phyloP scores from a whole-genome alignment of 768 basidiomycete species.

The Lyophyllum shimeji region DNA sequence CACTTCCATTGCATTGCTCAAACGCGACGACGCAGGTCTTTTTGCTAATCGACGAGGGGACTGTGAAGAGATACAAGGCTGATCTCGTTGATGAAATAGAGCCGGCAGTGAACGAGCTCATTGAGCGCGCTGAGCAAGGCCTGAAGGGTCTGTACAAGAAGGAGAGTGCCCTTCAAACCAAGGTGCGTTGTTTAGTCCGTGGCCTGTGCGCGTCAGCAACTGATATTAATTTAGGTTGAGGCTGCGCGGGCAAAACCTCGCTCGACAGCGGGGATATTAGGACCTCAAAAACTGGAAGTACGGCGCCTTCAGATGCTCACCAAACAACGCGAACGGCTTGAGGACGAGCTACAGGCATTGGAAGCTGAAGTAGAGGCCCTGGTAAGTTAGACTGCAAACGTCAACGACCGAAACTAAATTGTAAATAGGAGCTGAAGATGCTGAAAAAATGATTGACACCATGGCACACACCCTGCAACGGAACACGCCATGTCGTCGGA shows the following conservation, averaged over 20 bases:
- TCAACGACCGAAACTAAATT: neutral
- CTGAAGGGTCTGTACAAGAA: conserved; percentile 60
- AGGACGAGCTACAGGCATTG: conserved; percentile 57
- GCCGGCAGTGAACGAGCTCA: conserved; percentile 74
- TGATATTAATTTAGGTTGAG: conserved; percentile 46
- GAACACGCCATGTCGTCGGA: neutral
- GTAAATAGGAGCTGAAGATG: conserved; percentile 18
- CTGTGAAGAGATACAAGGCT: conserved; percentile 71
- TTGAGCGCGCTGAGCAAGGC: conserved; percentile 70
- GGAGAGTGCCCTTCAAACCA: conserved; percentile 58
- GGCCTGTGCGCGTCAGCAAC: neutral
- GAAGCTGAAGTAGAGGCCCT: conserved; percentile 61
- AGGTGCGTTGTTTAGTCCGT: conserved; percentile 40
- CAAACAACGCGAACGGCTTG: conserved; percentile 67
- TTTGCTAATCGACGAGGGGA: conserved; percentile 69
- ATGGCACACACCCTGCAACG: neutral
- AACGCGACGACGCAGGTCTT: conserved; percentile 52
- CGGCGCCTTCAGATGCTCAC: conserved; percentile 62
- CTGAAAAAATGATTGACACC: conserved; percentile 12
- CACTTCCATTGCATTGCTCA: neutral
- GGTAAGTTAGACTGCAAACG: conserved; percentile 33
- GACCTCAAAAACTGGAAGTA: conserved; percentile 64
- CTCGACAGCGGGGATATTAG: conserved; percentile 46
- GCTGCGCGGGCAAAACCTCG: conserved; percentile 47
- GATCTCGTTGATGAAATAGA: conserved; percentile 80